Evolutionary conservation across 2,329 filamentous ascomycete species (phyloP).

Genomic region (Stachybotrys chartarum): DNA sequence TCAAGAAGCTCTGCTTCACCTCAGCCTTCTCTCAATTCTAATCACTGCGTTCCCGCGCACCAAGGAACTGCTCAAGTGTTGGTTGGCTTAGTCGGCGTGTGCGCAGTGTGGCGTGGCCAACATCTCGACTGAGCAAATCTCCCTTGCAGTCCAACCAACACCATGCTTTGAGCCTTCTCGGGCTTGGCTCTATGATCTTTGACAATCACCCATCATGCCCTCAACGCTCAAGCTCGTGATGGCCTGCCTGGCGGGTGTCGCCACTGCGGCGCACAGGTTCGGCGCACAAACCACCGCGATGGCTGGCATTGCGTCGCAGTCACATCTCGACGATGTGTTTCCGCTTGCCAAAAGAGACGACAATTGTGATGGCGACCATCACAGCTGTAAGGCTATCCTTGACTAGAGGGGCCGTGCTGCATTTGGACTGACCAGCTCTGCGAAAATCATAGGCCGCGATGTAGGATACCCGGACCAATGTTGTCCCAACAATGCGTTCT

Average conservation of each 20-base stretch:
- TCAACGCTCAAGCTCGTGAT: not conserved
- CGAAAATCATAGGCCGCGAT: constrained; percentile 29
- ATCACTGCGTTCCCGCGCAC: not conserved
- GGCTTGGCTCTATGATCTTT: not conserved
- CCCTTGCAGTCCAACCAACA: not conserved
- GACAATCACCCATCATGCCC: not conserved
- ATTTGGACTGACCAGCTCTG: not conserved
- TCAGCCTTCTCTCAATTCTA: not conserved
- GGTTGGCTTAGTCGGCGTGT: not conserved
- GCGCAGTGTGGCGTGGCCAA: not conserved
- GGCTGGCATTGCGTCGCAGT: constrained; percentile 12
- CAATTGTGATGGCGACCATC: constrained; percentile 17
- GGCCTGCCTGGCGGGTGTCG: not conserved
- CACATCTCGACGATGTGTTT: constrained; percentile 18
- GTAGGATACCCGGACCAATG: constrained; percentile 28
- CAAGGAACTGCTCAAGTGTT: not conserved
- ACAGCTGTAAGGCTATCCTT: constrained; percentile 21
- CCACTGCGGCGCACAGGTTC: not conserved
- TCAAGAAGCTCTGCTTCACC: not conserved
- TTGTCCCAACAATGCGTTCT: constrained; percentile 37
- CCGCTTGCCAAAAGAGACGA: constrained; percentile 18
- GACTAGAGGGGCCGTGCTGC: too few species aligned
- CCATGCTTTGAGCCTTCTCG: not conserved
- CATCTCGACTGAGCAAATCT: not conserved
- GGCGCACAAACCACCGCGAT: constrained; percentile 7